Base-by-base conservation (phyloP, 2,329 filamentous ascomycete species). In the Penicillium hordei region DNA sequence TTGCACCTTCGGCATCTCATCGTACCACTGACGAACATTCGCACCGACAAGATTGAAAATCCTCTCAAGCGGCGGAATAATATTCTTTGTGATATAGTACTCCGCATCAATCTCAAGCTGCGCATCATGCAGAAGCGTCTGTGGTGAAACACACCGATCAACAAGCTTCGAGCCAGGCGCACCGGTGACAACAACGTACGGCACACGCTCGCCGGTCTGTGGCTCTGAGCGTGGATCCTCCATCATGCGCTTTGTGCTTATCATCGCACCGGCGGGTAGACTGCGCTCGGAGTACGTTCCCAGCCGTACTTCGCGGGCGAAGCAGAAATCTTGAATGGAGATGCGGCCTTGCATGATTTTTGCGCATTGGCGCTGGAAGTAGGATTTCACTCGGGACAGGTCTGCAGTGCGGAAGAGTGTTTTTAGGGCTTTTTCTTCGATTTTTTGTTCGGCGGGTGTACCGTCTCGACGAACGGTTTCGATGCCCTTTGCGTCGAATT, bases 401-500 rank as follows among this genome's bases (percentile, higher is more conserved):
- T 99, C 93, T 19, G 89, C 85, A 0, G 93, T 96, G 49, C 92
- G 88, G 69, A 99, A 99, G 1, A 99, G 83, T 2, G 96, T 83
- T 70, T 90, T 93, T 36, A 99, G 81, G 0, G 90, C 89, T 67
- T 91, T 94, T 73, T 97, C 94, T 75, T 97, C 91, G 46, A 99
- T 95, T 79, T 94, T 97, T 72, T 97, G 93, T 75, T 96, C 91
- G 0, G 93, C 93, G 0, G 93, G 93, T 0, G 93, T 97, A 39
- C 94, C 94, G 72, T 99, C 94, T 48, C 94, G 86, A 1, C 95
- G 87, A 8, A 99, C 93, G 0, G 95, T 99, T 79, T 99, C 95
- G 62, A 97, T 99, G 31, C 95, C 94, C 75, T 99, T 99, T 57
- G 94, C 95, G 72, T 99, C 95, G 64, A 97, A 97, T 1, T 96